Conservation (phyloP, 1,139 yeast genomes). For the Lizanozyma gosingica region DNA sequence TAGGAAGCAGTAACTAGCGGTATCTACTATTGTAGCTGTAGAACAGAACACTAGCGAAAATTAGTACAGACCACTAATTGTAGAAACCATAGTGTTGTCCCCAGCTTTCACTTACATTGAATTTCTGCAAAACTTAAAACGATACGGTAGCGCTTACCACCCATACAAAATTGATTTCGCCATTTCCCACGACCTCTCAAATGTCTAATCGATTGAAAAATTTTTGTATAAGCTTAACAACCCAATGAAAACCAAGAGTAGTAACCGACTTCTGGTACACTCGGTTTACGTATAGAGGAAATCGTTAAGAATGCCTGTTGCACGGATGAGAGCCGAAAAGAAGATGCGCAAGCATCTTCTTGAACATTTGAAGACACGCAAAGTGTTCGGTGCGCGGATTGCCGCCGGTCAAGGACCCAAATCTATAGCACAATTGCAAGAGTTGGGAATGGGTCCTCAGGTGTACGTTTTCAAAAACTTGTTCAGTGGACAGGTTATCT, state of each 20-base stretch:
- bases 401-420: conserved; percentile 12
- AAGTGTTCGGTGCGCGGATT: conserved; percentile 35
- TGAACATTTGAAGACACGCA: conserved; percentile 38
- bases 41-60: background rate
- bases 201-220: too few relatives aligned
- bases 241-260: too few relatives aligned
- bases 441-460: conserved; percentile 60
- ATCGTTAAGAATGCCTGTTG: conserved; percentile 23
- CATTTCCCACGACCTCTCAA: too few relatives aligned
- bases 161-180: too few relatives aligned
- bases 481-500: conserved; percentile 82
- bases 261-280: too few relatives aligned
- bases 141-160: too few relatives aligned
- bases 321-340: conserved; percentile 40
- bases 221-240: too few relatives aligned
- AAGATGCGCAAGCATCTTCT: conserved; percentile 42
- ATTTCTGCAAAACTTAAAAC: conserved; percentile 16
- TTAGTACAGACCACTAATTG: background rate
- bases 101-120: conserved; percentile 9
- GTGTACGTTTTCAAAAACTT: conserved; percentile 76
- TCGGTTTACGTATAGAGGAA: conserved; percentile 1
- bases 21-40: too few relatives aligned
- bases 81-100: background rate
- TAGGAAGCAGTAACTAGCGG: too few relatives aligned
- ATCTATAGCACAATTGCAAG: background rate